Evolutionary conservation across 257 asterid genomes (phyloP), one percentile per base, ranked within the genome.

Genomic region (Gentiana macrophylla): DNA sequence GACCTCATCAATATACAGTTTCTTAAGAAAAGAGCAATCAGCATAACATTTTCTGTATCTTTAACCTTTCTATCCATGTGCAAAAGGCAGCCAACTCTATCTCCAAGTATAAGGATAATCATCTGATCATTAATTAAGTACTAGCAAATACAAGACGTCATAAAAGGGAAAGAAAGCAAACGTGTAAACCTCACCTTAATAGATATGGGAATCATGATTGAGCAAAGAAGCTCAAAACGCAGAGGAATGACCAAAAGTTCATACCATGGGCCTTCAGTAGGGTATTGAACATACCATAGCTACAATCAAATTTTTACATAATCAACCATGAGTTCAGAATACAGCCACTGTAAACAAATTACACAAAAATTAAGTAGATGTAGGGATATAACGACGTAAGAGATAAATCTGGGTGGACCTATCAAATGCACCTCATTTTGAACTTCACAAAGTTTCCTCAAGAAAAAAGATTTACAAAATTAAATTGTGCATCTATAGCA

Each of bases 171-270:
- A 49, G 34, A 68, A 47, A 50, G 38, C 6, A 44, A 35, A 65
- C 55, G 56, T 71, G 35, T 49, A 34, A 69, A 50, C n/a, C 36
- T 66, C 65, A 88, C 98, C 98, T 92, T 92, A 59, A 92, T 92
- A 60, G 98, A 92, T 71, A 92, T 92, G 62, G 98, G 98, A 72
- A 92, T 92, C 98, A 92, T 92, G 64, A 92, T 92, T 68, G 98
- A 92, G 78, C 98, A 92, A 55, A 92, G 95, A 72, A 92, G 93
- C 80, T 92, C 97, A 75, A 92, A 92, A 34, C 98, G 97, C 58
- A 92, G 86, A 74, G 98, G 98, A 81, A 88, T 92, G 73, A 92
- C 64, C 66, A 92, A 79, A 69, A 92, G 86, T 69, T 92, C 98
- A 55, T 92, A 92, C 98, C 98, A 92, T 61, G 95, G 98, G 63